Evolutionary conservation across 1,284 basidiomycete genomes (phyloP).

Genomic region (Coniophora puteana): DNA sequence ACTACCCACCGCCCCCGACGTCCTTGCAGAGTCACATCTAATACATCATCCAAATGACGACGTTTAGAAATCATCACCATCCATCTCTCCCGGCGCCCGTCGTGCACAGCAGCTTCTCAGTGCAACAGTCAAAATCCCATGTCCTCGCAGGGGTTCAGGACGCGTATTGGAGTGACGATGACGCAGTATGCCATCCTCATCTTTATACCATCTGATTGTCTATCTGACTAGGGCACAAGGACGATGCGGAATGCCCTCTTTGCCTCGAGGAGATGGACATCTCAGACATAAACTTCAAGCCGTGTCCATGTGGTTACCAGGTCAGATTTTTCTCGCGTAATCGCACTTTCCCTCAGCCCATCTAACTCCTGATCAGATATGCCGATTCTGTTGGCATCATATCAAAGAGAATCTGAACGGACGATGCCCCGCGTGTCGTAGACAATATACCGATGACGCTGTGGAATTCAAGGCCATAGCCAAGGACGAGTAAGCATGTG

Average conservation of each 20-base stretch:
- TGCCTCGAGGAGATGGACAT: slow-evolving; percentile 99
- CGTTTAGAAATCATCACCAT: slow-evolving; percentile 43
- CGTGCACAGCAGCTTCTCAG: slow-evolving; percentile 61
- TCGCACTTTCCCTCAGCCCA: slow-evolving; percentile 10
- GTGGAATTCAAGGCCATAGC: slow-evolving; percentile 97
- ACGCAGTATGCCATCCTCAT: slow-evolving; percentile 48
- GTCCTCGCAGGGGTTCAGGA: slow-evolving; percentile 89
- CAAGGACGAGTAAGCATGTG: slow-evolving; percentile 82
- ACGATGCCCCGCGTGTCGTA: slow-evolving; percentile 94
- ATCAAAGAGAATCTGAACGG: slow-evolving; percentile 96
- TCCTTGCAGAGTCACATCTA: no score
- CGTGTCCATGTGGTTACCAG: slow-evolving; percentile 98
- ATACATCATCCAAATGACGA: slow-evolving; percentile 34
- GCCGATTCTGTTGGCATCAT: slow-evolving; percentile 99
- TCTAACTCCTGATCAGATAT: slow-evolving; percentile 77
- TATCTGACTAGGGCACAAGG: no score
- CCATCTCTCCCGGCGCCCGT: slow-evolving; percentile 70
- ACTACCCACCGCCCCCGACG: no score
- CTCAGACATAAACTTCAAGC: slow-evolving; percentile 99
- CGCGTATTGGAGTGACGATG: slow-evolving; percentile 98
- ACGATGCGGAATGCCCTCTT: slow-evolving; percentile 96
- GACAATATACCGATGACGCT: slow-evolving; percentile 89
- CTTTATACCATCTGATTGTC: slow-evolving; percentile 14
- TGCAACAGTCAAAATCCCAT: slow-evolving; percentile 77
- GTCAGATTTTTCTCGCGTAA: slow-evolving; percentile 41